Evolutionary conservation across 192 early-diverging fungal genomes (phyloP), one percentile per base, ranked within the genome.

Genomic region (Backusella macrospora): DNA sequence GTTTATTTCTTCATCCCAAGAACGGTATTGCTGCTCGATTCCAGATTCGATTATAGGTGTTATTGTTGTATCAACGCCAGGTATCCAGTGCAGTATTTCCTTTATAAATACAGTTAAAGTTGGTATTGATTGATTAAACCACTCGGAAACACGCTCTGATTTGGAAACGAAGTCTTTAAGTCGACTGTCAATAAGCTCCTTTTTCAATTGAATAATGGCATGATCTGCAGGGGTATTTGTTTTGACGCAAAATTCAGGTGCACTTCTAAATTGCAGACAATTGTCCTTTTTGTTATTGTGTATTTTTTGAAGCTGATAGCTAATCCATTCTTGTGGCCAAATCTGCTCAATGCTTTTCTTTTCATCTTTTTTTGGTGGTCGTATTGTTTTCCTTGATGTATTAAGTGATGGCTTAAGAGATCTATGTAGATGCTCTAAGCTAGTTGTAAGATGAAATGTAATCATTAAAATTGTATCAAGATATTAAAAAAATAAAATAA

Each of bases 321-420:
- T 59, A 23, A 59, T 59, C 52, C 52, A 59, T 59, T 59, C 52
- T 23, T 59, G 52, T 59, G 52, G 52, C 52, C 52, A 59, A 23
- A 59, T 59, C 1, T 59, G 18, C 26, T 59, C 52, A 4, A 59
- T 59, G 4, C 52, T 59, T 23, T 59, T 59, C 21, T 59, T 9
- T 26, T 59, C 52, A 26, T 59, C 10, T 26, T 59, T 59, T 59
- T 59, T 12, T 59, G 21, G 7, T 12, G 52, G 21, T 59, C 52
- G 52, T 26, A 59, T 23, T 26, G 52, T 29, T 59, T 59, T 59
- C 26, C 52, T 23, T 23, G 52, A 59, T 59, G 52, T 3, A 23
- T 12, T 23, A 26, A 23, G 26, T 12, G 52, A 26, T 13, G 52
- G 12, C 26, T 59, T 21, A 23, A 59, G 52, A 13, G 52, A 59